Evolutionary conservation across 1,284 basidiomycete species (phyloP).

Genomic region (Fomes fomentarius): DNA sequence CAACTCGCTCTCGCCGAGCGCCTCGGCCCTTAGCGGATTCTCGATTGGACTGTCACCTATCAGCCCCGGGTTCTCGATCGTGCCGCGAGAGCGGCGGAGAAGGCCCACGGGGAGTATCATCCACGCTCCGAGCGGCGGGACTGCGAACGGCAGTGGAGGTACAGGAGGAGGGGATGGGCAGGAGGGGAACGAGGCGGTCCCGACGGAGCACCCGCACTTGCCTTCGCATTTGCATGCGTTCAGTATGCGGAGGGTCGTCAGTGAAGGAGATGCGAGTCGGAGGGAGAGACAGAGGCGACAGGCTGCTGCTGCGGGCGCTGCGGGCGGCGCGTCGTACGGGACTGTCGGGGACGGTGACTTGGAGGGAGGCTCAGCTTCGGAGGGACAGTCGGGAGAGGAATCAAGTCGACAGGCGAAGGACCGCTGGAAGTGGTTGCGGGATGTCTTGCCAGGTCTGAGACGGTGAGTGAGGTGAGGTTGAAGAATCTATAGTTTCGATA

Average conservation of each 20-base stretch:
- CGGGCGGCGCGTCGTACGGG: conserved; percentile 4
- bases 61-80: conserved; percentile 71
- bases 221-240: too few relatives aligned
- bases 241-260: conserved; percentile 27
- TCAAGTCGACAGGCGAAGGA: conserved; percentile 22
- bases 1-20: conserved; percentile 31
- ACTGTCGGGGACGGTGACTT: conserved; percentile 8
- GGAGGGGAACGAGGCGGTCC: conserved; percentile 32
- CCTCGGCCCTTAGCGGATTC: conserved; percentile 49
- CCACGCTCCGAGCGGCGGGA: conserved; percentile 16
- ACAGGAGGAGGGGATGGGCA: not conserved
- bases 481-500: too few relatives aligned
- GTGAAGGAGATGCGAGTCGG: conserved; percentile 25
- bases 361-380: not conserved
- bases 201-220: conserved; percentile 2
- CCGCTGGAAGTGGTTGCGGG: too few relatives aligned
- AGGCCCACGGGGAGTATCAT: conserved; percentile 7
- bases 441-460: too few relatives aligned
- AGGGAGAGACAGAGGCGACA: conserved; percentile 1
- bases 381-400: not conserved
- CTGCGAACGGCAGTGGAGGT: conserved; percentile 4
- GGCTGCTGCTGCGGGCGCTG: not conserved
- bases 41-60: conserved; percentile 75
- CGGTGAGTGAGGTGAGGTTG: too few relatives aligned
- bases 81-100: conserved; percentile 55